These are phyloP conservation scores for Botryobasidium botryosum DNA, from an alignment of 768 basidiomycete genomes.

Conservation along the genomic window DNA sequence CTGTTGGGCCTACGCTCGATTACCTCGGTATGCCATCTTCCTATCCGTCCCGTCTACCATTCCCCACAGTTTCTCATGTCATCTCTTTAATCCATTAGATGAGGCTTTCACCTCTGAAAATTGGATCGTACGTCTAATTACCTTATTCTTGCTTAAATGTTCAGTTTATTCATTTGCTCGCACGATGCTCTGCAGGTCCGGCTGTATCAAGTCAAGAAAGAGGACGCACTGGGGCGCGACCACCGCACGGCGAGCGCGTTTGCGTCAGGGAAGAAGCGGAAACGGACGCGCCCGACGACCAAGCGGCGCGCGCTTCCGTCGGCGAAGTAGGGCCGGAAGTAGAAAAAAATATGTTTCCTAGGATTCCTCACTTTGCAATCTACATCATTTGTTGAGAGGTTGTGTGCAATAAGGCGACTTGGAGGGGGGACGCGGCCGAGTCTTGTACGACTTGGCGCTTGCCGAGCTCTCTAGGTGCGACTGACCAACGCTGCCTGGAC, in stretches of 20 bases:
- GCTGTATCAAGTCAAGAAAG: constrained; percentile 89
- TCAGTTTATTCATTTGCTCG: neutral
- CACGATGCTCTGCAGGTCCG: constrained; percentile 46
- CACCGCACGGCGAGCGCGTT: constrained; percentile 79
- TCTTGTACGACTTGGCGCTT: too few relatives aligned
- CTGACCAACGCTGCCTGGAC: too few relatives aligned
- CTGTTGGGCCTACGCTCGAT: constrained; percentile 63
- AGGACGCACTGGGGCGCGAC: constrained; percentile 81
- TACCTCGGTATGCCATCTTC: constrained; percentile 48
- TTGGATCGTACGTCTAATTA: constrained; percentile 64
- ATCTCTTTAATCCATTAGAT: constrained; percentile 30
- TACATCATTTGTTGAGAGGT: too few relatives aligned
- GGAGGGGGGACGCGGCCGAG: too few relatives aligned
- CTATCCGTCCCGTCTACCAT: neutral
- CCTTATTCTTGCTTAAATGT: neutral
- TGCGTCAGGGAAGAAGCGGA: constrained; percentile 73
- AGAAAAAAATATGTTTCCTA: too few relatives aligned
- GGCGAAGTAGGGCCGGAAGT: neutral
- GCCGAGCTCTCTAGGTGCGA: too few relatives aligned
- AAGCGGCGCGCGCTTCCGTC: constrained; percentile 4
- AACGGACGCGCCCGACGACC: constrained; percentile 45
- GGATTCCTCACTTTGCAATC: too few relatives aligned
- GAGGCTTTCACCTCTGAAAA: constrained; percentile 99
- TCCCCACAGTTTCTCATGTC: constrained; percentile 4
- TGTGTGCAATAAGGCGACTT: too few relatives aligned